A percentile compares a stretch with the other conserved stretches of the same genome.
Evolutionary conservation across 495 filamentous ascomycete genomes (phyloP).

Genomic region (Penicillium mononematosum): DNA sequence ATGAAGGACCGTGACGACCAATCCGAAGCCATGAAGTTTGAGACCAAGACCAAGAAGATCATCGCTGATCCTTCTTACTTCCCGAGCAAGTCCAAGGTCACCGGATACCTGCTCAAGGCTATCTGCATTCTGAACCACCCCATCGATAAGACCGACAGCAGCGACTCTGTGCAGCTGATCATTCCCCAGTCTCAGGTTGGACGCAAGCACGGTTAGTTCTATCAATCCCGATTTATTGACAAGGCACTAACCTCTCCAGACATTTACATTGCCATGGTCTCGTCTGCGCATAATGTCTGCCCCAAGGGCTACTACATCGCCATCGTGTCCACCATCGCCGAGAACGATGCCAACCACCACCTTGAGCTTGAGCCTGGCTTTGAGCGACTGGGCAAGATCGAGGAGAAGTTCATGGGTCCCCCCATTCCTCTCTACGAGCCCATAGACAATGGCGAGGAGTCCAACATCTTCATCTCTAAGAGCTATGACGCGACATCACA

Average conservation of each 20-base stretch:
- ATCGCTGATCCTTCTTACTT: conserved; percentile 97
- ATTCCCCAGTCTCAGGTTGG: conserved; percentile 97
- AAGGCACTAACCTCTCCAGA: conserved; percentile 53
- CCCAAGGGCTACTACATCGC: conserved; percentile 99
- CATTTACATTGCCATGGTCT: conserved; percentile 97
- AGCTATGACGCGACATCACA: conserved; percentile 97
- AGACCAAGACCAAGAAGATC: conserved; percentile 94
- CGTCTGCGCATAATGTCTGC: conserved; percentile 95
- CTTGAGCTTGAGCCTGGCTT: conserved; percentile 91
- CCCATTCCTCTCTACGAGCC: conserved; percentile 94
- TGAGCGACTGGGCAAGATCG: conserved; percentile 87
- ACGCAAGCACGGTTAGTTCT: conserved; percentile 76
- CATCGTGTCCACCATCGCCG: conserved; percentile 96
- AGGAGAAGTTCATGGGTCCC: conserved; percentile 95
- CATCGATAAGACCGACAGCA: conserved; percentile 79
- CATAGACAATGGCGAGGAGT: conserved; percentile 76
- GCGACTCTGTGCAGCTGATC: conserved; percentile 92
- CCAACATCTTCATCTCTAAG: conserved; percentile 96
- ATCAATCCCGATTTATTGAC: not conserved
- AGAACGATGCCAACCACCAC: conserved; percentile 88
- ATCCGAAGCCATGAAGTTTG: conserved; percentile 83
- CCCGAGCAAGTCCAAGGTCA: conserved; percentile 78
- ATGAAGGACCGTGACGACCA: conserved; percentile 81
- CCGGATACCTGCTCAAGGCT: conserved; percentile 87
- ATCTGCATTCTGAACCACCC: conserved; percentile 98